These are phyloP conservation scores for Candida ovalis DNA, from an alignment of 805 yeast species.

Conservation along the genomic window DNA sequence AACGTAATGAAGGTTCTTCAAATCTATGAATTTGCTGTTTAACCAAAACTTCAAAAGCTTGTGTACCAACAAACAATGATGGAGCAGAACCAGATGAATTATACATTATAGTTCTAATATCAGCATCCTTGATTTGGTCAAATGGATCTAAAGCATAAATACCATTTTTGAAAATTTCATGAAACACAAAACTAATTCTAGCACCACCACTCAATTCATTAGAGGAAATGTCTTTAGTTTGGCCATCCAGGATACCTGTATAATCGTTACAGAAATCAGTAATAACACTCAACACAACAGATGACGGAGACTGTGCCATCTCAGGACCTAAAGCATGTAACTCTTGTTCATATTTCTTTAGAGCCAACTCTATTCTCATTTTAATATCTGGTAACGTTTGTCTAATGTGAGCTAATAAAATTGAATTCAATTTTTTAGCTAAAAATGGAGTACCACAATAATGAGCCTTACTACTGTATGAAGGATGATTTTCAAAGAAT, in stretches of 20 bases:
- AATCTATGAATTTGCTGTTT: conserved; percentile 91
- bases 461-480: conserved; percentile 89
- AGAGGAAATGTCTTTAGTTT: conserved; percentile 81
- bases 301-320: conserved; percentile 82
- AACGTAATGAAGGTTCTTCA: conserved; percentile 88
- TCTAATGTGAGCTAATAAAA: conserved; percentile 85
- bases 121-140: conserved; percentile 92
- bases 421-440: conserved; percentile 86
- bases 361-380: conserved; percentile 78
- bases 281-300: conserved; percentile 84
- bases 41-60: conserved; percentile 93
- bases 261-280: conserved; percentile 92
- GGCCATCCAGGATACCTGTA: conserved; percentile 87
- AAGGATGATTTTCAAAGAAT: conserved; percentile 84
- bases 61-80: conserved; percentile 93
- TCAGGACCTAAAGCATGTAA: conserved; percentile 80
- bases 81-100: conserved; percentile 97
- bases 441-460: conserved; percentile 98
- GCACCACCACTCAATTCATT: conserved; percentile 97
- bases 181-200: conserved; percentile 93
- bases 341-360: conserved; percentile 82
- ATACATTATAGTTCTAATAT: conserved; percentile 94
- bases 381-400: conserved; percentile 90
- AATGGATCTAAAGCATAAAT: conserved; percentile 89
- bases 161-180: conserved; percentile 93